Percentiles rank a stretch among this genome's conserved stretches.
Evolutionary conservation across 805 yeast genomes (phyloP).

Genomic region (Yamadazyma akitaensis): DNA sequence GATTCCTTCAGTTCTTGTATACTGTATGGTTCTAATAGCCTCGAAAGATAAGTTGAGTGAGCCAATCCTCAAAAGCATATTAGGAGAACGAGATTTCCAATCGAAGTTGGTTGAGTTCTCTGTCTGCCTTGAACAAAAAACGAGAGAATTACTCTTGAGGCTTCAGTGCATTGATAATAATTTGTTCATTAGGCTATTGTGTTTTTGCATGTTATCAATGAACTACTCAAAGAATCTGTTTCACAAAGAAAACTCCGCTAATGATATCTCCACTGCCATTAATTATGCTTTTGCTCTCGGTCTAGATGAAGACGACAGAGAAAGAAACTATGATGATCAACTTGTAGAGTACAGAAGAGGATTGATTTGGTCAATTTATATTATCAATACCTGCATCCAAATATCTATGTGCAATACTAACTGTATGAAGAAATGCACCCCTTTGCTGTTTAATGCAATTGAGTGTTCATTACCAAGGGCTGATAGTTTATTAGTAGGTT

Average conservation of each 20-base stretch:
- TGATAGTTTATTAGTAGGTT: neutral
- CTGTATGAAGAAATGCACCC: neutral
- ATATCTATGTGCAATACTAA: neutral
- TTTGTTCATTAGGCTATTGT: conserved; percentile 9
- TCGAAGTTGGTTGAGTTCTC: neutral
- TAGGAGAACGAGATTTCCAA: neutral
- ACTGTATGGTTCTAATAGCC: conserved; percentile 24
- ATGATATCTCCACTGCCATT: conserved; percentile 6
- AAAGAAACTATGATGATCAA: neutral
- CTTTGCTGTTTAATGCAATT: neutral
- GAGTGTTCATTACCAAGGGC: neutral
- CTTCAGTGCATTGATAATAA: conserved; percentile 23
- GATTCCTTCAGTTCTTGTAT: conserved; percentile 21
- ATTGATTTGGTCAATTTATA: conserved; percentile 4
- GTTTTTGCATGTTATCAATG: conserved; percentile 21
- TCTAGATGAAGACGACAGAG: neutral
- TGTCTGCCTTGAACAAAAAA: conserved; percentile 23
- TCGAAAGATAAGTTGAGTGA: conserved; percentile 26
- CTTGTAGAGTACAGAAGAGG: conserved; percentile 2
- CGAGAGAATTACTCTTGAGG: conserved; percentile 25
- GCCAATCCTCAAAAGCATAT: conserved; percentile 18
- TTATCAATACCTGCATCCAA: neutral
- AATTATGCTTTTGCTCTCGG: conserved; percentile 5
- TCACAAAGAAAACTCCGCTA: conserved; percentile 13
- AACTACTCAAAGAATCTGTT: conserved; percentile 18